Percentiles rank a stretch among this genome's conserved stretches.
Conservation (phyloP, 208 protist species). For the Leishmania arabica region DNA sequence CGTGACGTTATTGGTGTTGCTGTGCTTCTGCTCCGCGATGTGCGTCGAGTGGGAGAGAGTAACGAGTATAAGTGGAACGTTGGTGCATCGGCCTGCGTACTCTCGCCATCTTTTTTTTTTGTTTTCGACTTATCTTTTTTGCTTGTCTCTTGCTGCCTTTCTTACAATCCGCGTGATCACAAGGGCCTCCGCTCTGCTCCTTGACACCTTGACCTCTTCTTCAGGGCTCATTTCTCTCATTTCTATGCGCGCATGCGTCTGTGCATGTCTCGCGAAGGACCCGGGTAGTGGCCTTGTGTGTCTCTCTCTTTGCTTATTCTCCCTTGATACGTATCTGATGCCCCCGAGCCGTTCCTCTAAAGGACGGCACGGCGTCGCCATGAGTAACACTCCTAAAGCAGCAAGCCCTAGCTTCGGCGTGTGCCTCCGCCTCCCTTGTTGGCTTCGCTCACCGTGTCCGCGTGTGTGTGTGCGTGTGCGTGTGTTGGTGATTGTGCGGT, state of each 20-base stretch:
- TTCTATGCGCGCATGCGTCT: neutral
- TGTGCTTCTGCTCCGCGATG: neutral
- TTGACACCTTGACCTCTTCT: neutral
- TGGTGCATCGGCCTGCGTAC: neutral
- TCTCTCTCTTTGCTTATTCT: neutral
- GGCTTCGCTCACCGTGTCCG: neutral
- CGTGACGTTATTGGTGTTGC: slow-evolving; percentile 4
- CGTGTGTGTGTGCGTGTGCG: neutral
- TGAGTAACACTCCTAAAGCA: neutral
- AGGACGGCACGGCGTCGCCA: neutral
- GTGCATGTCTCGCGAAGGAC: neutral
- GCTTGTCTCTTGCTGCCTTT: neutral
- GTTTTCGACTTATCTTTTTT: neutral
- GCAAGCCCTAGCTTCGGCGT: neutral
- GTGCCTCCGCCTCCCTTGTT: neutral
- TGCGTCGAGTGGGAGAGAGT: neutral
- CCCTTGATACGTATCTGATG: neutral
- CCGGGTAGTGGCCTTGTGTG: neutral
- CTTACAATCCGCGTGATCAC: neutral
- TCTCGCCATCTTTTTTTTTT: neutral
- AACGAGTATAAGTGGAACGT: neutral
- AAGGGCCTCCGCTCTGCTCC: neutral
- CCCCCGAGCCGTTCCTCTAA: neutral
- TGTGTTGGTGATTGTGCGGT: neutral
- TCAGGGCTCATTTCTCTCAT: neutral